Evolutionary conservation across 768 basidiomycete genomes (phyloP), one percentile per base, ranked within the genome.

Genomic region (Thelephora ganbajun): DNA sequence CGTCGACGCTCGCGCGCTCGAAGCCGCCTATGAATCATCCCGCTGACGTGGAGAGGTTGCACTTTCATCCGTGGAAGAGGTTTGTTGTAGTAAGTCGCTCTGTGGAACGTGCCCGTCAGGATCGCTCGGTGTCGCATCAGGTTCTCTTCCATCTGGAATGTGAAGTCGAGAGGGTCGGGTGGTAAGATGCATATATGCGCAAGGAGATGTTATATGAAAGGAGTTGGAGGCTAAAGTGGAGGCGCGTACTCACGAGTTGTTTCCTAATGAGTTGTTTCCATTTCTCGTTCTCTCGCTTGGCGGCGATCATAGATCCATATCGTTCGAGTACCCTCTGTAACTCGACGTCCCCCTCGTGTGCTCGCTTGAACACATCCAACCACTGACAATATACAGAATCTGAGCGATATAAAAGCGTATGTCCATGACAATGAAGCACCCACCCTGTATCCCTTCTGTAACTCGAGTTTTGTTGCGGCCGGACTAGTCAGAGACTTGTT

Each of bases 61-160:
- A 86, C 88, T 35, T 72, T 77, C 54, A 96, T 66, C 0, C 86
- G 77, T 0, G 89, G 89, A 12, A 96, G 71, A 1, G 89, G 86
- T 0, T 64, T 69, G 58, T 89, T 77, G 62, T 63, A 76, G 6
- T 74, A 45, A 0, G 80, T 70, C 0, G 88, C 73, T 11, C 76
- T 77, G n/a, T 89, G 58, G 59, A 76, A 74, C 1, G 69, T 72
- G 4, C 88, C 84, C 6, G 85, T 89, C 50, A 89, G 62, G 33
- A 82, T 79, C 11, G 84, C 80, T 3, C 79, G 74, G 18, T 68
- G 72, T 34, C 66, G 70, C 26, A 30, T 30, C 35, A 83, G 63
- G 19, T 66, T 66, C 6, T 68, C 55, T 49, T 46, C 71, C 73
- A 80, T 85, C 50, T 5, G 37, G 14, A 22, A 46, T 51, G 13